Evolutionary conservation across 2,329 filamentous ascomycete species (phyloP), one percentile per base, ranked within the genome.

Genomic region (Karstenula rhodostoma): DNA sequence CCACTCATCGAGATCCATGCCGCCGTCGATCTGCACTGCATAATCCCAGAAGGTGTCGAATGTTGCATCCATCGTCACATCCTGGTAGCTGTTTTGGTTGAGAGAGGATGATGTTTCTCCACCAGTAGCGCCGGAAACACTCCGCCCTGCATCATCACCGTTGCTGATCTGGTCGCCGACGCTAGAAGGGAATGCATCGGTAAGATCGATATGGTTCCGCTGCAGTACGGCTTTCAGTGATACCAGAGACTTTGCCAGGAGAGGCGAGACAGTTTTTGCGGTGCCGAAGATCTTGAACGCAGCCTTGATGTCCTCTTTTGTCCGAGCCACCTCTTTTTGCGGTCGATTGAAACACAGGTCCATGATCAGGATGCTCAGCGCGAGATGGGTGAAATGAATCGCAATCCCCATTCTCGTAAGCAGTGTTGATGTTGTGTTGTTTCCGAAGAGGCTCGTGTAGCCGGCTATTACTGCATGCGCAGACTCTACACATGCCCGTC

Each of bases 331-430:
- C 5, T 56, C 51, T 4, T 2, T 27, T 49, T 40, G n/a, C 7
- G 33, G 32, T 48, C 22, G 13, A 29, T 59, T 59, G 51, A 56
- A 56, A 17, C 57, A 59, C 13, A 59, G 19, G 22, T 59, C 57
- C 57, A 56, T 56, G 23, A 59, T 32, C 33, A 59, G 15, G 13
- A 59, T 43, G 29, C n/a, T 32, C 7, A 59, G 22, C 10, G 57
- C 57, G 22, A 59, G 51, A 35, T 59, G 57, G 4, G 57, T 56
- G 25, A 59, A 59, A 33, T 59, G 57, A 12, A 59, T 43, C 6
- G 57, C 51, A 4, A 59, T 59, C n/a, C 57, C 50, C 57, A 56
- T 59, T 1, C 51, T 42, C 33, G 57, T 52, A 5, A 59, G 17
- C 33, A 59, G n/a, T 9, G 50, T 54, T 4, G 57, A 40, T 5